phyloP scores from a whole-genome alignment of 2,329 filamentous ascomycete species.

The Talaromyces sp. region DNA sequence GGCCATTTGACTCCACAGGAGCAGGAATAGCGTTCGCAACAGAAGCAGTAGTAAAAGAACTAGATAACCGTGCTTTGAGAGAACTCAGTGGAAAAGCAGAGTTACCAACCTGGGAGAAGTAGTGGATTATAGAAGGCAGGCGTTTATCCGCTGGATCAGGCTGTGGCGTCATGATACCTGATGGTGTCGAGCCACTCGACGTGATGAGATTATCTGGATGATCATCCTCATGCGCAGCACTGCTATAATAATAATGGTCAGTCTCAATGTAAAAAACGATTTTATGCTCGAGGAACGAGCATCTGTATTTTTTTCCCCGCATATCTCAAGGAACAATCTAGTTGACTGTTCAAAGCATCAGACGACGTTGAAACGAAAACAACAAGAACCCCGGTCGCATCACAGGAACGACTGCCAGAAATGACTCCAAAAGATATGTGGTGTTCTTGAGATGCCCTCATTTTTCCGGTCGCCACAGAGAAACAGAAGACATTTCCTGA shows the following conservation, averaged over 20 bases:
- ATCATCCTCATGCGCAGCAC: conserved; percentile 41
- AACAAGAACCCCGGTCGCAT: neutral
- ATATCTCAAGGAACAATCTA: neutral
- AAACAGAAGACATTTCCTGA: neutral
- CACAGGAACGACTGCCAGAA: neutral
- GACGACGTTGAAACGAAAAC: neutral
- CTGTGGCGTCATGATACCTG: conserved; percentile 86
- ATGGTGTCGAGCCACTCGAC: conserved; percentile 77
- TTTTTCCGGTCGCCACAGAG: neutral
- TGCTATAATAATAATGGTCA: conserved; percentile 19
- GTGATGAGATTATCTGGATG: conserved; percentile 50
- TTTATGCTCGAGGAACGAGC: neutral
- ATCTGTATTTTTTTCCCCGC: neutral
- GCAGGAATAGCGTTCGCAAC: conserved; percentile 21
- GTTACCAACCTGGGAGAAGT: conserved; percentile 99
- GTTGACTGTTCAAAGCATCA: neutral
- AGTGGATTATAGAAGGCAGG: conserved; percentile 88
- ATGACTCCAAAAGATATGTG: neutral
- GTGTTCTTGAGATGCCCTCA: neutral
- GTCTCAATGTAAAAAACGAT: neutral
- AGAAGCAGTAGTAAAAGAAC: conserved; percentile 30
- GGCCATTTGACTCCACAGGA: conserved; percentile 13
- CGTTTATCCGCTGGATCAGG: conserved; percentile 94
- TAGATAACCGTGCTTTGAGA: conserved; percentile 39
- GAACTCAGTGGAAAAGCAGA: conserved; percentile 64